Conservation (phyloP, 768 basidiomycete genomes). For the Roridomyces roridus region DNA sequence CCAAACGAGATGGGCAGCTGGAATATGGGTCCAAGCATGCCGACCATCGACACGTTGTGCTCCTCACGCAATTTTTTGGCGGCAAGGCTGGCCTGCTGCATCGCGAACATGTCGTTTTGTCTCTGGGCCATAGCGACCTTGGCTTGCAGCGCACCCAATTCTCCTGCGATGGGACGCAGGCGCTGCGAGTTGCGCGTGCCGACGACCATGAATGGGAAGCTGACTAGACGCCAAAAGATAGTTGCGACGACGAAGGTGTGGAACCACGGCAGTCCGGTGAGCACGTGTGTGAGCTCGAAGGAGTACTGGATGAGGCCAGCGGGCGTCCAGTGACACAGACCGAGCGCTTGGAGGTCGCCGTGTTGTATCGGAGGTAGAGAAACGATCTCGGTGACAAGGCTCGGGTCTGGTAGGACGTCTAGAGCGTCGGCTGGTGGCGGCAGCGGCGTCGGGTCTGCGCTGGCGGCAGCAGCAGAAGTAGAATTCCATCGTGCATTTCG, state of each 20-base stretch:
- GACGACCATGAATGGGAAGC: slow-evolving; percentile 66
- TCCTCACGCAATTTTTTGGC: slow-evolving; percentile 64
- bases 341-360: slow-evolving; percentile 75
- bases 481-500: slow-evolving; percentile 23
- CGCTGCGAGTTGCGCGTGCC: slow-evolving; percentile 63
- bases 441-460: not conserved
- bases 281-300: slow-evolving; percentile 72
- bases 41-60: slow-evolving; percentile 66
- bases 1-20: slow-evolving; percentile 82
- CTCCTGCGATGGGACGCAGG: slow-evolving; percentile 63
- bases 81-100: slow-evolving; percentile 60
- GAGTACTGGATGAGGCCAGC: slow-evolving; percentile 67
- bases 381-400: not conserved
- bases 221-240: slow-evolving; percentile 60
- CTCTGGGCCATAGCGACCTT: slow-evolving; percentile 46
- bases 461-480: not conserved
- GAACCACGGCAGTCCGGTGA: slow-evolving; percentile 81
- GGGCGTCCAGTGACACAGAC: slow-evolving; percentile 67
- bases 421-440: not conserved
- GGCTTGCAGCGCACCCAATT: slow-evolving; percentile 51
- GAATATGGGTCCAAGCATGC: slow-evolving; percentile 55
- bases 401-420: not conserved
- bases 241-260: slow-evolving; percentile 77
- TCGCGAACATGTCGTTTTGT: slow-evolving; percentile 47
- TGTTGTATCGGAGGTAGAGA: slow-evolving; percentile 59